These are phyloP conservation scores for Fusarium goolgardi DNA, from an alignment of 2,329 filamentous ascomycete genomes.

Conservation along the genomic window DNA sequence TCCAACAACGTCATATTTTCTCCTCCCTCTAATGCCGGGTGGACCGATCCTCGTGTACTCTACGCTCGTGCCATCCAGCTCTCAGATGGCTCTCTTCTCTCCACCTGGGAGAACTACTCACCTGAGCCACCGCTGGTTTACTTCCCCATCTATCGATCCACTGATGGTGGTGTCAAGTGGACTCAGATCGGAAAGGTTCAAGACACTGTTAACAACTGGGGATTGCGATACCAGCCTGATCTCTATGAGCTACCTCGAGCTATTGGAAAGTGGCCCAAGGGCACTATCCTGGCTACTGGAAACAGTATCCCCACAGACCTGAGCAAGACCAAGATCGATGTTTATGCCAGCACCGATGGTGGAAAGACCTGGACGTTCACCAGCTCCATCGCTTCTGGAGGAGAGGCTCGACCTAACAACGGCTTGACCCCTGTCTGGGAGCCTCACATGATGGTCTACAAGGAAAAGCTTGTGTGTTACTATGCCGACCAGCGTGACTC, in stretches of 20 bases:
- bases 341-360: slow-evolving; percentile 71
- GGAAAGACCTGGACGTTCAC: slow-evolving; percentile 75
- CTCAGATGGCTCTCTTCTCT: slow-evolving; percentile 59
- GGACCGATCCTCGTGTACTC: slow-evolving; percentile 58
- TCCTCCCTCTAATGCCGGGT: slow-evolving; percentile 51
- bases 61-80: slow-evolving; percentile 61
- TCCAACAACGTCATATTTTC: slow-evolving; percentile 54
- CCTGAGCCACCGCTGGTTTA: slow-evolving; percentile 65
- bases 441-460: slow-evolving; percentile 71
- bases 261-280: slow-evolving; percentile 68
- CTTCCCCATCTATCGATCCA: slow-evolving; percentile 66
- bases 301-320: slow-evolving; percentile 70
- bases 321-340: slow-evolving; percentile 73
- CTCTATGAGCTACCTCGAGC: slow-evolving; percentile 70
- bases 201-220: slow-evolving; percentile 73
- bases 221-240: slow-evolving; percentile 77
- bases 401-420: slow-evolving; percentile 71
- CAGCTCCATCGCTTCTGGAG: slow-evolving; percentile 72
- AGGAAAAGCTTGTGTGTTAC: slow-evolving; percentile 71
- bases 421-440: slow-evolving; percentile 78
- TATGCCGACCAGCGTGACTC: slow-evolving; percentile 77
- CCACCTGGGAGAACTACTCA: slow-evolving; percentile 68
- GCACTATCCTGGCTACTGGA: slow-evolving; percentile 72
- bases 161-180: slow-evolving; percentile 69
- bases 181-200: slow-evolving; percentile 71